Evolutionary conservation across 2,329 filamentous ascomycete genomes (phyloP), one percentile per base, ranked within the genome.

Genomic region (Leptodontidium sp.): DNA sequence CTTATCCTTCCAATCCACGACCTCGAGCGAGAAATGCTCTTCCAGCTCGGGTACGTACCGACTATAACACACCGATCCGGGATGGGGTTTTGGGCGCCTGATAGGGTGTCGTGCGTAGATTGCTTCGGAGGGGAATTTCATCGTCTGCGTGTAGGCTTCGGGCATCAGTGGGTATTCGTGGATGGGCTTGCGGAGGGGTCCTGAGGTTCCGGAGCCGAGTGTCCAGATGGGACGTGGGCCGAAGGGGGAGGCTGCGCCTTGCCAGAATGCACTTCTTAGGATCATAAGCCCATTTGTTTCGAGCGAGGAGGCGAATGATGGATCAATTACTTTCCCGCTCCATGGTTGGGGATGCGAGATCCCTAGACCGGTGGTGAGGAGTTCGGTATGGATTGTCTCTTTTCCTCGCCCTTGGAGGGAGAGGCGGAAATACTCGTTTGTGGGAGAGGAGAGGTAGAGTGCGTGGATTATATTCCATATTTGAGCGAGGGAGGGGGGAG

Each of bases 1-100:
- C 1, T 82, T 77, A 75, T 92, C 82, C 40, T 84, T 76, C 80
- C 87, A 92, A 78, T 94, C 90, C 1, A 95, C 84, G 12, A 88
- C 88, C n/a, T 91, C 84, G 83, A 94, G 91, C 69, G 90, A 92
- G 78, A 94, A 94, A 72, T 88, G 91, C 82, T 94, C 90, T 70
- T 88, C 83, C 50, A 94, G 83, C 75, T 94, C 89, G 8, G 91
- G 91, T 70, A 94, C 90, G 82, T 90, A 94, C 67, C 92, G 88
- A 77, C 91, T 93, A 82, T 95, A 95, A 73, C 92, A 85, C 69
- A 91, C 85, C 1, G 89, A 86, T 3, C 91, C 91, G 0, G 90
- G 90, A 1, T 83, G 81, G 5, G 92, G 92, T 81, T 95, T 94
- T 43, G 88, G 85, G 1, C 89, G 88, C 9, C 92, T 89, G 8